Evolutionary conservation across 2,329 filamentous ascomycete genomes (phyloP).

Genomic region (Allantophomopsis lycopodina): DNA sequence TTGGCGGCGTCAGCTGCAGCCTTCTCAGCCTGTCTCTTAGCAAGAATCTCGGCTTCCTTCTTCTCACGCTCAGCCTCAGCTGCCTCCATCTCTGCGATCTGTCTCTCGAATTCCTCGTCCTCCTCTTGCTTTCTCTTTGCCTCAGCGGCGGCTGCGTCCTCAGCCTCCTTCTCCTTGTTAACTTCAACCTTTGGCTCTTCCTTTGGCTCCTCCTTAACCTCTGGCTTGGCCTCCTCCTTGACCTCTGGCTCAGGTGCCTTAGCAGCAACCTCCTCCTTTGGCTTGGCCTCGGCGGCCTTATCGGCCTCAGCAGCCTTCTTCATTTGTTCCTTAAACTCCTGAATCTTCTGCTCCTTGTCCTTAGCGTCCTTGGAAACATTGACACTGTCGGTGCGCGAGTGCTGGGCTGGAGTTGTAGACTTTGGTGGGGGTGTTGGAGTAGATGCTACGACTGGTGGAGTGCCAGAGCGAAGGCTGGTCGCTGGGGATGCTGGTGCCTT

Average conservation of each 20-base stretch:
- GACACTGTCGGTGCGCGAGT: constrained; percentile 60
- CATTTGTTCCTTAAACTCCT: constrained; percentile 55
- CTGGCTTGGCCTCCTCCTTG: constrained; percentile 14
- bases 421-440: constrained; percentile 72
- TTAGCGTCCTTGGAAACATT: constrained; percentile 31
- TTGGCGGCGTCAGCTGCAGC: constrained; percentile 23
- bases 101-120: constrained; percentile 43
- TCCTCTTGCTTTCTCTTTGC: constrained; percentile 23
- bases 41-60: constrained; percentile 19
- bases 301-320: constrained; percentile 22
- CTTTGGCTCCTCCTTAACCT: constrained; percentile 8
- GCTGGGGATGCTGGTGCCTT: constrained; percentile 50
- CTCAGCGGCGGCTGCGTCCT: constrained; percentile 16
- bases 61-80: constrained; percentile 18
- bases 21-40: constrained; percentile 19
- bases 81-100: constrained; percentile 43
- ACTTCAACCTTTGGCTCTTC: constrained; percentile 20
- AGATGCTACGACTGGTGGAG: constrained; percentile 52
- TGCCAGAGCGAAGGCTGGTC: constrained; percentile 40
- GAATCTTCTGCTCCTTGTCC: constrained; percentile 67
- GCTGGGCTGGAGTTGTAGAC: constrained; percentile 46
- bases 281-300: constrained; percentile 16
- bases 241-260: constrained; percentile 17
- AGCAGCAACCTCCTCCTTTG: constrained; percentile 17
- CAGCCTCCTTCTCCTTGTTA: constrained; percentile 5